Base-by-base conservation (phyloP, 163 green algal genomes). In the Volvox carteri region DNA sequence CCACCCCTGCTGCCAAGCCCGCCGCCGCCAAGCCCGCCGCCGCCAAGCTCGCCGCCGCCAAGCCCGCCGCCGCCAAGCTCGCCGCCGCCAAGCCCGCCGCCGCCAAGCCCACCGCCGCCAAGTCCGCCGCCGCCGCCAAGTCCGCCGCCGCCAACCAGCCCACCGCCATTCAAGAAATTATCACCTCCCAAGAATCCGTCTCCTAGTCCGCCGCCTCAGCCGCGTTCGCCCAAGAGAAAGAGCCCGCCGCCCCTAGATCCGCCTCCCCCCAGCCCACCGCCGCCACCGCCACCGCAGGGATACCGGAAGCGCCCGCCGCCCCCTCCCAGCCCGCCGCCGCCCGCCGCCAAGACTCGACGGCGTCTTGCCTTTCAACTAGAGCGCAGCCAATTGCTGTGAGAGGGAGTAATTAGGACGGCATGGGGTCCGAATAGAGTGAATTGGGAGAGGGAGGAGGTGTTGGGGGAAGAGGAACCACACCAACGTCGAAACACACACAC, bases 361-460 rank as follows among this genome's bases (percentile, higher is more conserved):
- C 77, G 77, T 0, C 33, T 85, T 14, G 52, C 77, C 23, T 85
- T 85, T 52, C 52, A 67, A 39, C 54, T 85, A 1, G 52, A 85
- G 52, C 77, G 52, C 5, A n/a, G 37, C 21, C 19, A 85, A 18
- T 14, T 85, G 77, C 54, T 65, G 54, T 65, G 54, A 65, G 3
- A 11, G n/a, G n/a, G n/a, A n/a, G n/a, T n/a, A n/a, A n/a, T n/a
- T n/a, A n/a, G n/a, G n/a, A n/a, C n/a, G n/a, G n/a, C n/a, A n/a
- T n/a, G n/a, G n/a, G n/a, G n/a, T n/a, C n/a, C n/a, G n/a, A n/a
- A n/a, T n/a, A n/a, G n/a, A n/a, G n/a, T n/a, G n/a, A n/a, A n/a
- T n/a, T n/a, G n/a, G n/a, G n/a, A n/a, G n/a, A n/a, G n/a, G n/a
- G n/a, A n/a, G n/a, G n/a, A n/a, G n/a, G n/a, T n/a, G n/a, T n/a